A percentile compares a stretch with the other conserved stretches of the same genome.
phyloP scores from a whole-genome alignment of 495 filamentous ascomycete species.

The Neurospora terricola region DNA sequence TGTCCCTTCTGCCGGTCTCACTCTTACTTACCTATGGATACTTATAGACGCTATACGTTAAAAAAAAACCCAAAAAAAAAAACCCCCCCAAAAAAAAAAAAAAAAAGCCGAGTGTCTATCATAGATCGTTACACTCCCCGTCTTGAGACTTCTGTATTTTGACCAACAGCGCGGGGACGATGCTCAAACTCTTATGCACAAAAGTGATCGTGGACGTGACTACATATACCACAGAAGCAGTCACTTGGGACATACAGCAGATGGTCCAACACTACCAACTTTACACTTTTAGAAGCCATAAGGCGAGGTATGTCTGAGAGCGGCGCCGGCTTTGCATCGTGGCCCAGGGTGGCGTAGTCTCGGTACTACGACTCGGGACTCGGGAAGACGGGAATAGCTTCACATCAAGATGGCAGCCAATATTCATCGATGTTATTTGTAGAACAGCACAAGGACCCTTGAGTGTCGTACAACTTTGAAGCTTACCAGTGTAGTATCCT shows the following conservation, averaged over 20 bases:
- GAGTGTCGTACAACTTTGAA: background rate
- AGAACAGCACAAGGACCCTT: background rate
- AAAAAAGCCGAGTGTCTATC: background rate
- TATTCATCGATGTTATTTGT: background rate
- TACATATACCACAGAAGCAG: background rate
- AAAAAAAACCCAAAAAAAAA: too few relatives aligned
- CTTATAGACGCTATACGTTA: too few relatives aligned
- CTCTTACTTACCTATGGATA: too few relatives aligned
- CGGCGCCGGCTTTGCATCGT: background rate
- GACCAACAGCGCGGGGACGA: background rate
- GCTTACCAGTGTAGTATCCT: background rate
- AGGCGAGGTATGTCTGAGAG: background rate
- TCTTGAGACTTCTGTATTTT: background rate
- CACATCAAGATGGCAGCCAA: background rate
- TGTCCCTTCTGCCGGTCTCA: background rate
- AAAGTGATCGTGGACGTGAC: background rate
- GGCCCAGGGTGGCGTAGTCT: background rate
- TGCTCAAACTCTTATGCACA: background rate
- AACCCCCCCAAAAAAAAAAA: too few relatives aligned
- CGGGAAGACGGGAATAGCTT: background rate
- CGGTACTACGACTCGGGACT: background rate
- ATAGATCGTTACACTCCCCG: background rate
- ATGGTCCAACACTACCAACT: background rate
- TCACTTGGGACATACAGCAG: background rate
- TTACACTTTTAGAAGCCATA: background rate